Conservation (phyloP, 257 asterid species). For the Solanum chiquidenum region DNA sequence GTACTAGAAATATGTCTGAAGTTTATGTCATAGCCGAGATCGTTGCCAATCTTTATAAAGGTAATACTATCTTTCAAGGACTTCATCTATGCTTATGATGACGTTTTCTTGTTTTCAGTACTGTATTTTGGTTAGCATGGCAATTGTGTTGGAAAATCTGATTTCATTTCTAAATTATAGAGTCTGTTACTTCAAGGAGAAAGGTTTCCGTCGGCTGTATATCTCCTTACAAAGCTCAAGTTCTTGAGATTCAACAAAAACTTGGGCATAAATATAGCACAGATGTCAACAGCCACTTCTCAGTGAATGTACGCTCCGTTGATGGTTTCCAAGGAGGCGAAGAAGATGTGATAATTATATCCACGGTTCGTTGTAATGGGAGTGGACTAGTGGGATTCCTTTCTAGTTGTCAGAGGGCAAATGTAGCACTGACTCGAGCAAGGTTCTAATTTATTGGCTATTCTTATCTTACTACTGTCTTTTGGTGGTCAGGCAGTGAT, state of each 20-base stretch:
- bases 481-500: background rate
- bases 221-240: slow-evolving; percentile 80
- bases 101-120: slow-evolving; percentile 1
- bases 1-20: slow-evolving; percentile 42
- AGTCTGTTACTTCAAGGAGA: slow-evolving; percentile 17
- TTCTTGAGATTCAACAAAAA: slow-evolving; percentile 35
- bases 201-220: slow-evolving; percentile 63
- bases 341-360: slow-evolving; percentile 54
- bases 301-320: slow-evolving; percentile 50
- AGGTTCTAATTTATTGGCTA: slow-evolving; percentile 18
- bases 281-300: slow-evolving; percentile 32
- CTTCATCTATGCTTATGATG: slow-evolving; percentile 19
- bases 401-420: slow-evolving; percentile 41
- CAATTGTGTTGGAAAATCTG: background rate
- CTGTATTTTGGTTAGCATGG: background rate
- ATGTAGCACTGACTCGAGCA: slow-evolving; percentile 68
- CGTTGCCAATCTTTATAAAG: slow-evolving; percentile 35
- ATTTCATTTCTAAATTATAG: slow-evolving; percentile 12
- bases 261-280: slow-evolving; percentile 39
- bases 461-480: background rate
- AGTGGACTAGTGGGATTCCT: slow-evolving; percentile 42
- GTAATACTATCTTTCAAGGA: slow-evolving; percentile 7
- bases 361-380: slow-evolving; percentile 51
- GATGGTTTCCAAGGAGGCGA: slow-evolving; percentile 85
- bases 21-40: slow-evolving; percentile 39